A percentile compares a stretch with the other conserved stretches of the same genome.
Evolutionary conservation across 2,329 filamentous ascomycete genomes (phyloP).

Genomic region (Aspergillus sp.): DNA sequence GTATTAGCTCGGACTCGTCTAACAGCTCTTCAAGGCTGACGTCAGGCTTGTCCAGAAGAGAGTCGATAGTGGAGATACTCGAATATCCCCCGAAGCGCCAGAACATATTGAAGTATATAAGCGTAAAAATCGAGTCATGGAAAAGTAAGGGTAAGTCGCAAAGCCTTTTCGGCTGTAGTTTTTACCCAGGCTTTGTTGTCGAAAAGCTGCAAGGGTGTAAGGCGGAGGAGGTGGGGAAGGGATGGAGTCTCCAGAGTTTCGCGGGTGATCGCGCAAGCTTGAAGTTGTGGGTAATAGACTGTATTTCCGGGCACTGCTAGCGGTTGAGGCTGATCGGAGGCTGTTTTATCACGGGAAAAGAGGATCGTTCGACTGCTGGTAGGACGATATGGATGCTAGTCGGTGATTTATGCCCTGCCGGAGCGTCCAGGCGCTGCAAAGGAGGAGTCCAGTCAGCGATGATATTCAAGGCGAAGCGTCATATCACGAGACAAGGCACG

Average conservation of each 20-base stretch:
- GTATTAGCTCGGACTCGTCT: slow-evolving; percentile 93
- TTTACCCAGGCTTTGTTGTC: slow-evolving; percentile 33
- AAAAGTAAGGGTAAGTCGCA: slow-evolving; percentile 29
- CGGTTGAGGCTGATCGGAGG: slow-evolving; percentile 10
- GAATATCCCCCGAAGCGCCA: slow-evolving; percentile 99
- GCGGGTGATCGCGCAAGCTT: slow-evolving; percentile 19
- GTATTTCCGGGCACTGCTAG: slow-evolving; percentile 14
- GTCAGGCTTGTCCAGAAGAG: slow-evolving; percentile 91
- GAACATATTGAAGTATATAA: slow-evolving; percentile 77
- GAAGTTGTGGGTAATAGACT: slow-evolving; percentile 15
- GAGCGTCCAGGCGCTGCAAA: slow-evolving; percentile 34
- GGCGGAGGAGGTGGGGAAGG: slow-evolving; percentile 19
- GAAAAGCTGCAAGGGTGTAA: slow-evolving; percentile 35
- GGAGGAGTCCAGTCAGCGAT: slow-evolving; percentile 25
- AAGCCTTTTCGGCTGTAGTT: slow-evolving; percentile 26
- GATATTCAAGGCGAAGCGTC: neutral
- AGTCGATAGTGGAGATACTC: slow-evolving; percentile 95
- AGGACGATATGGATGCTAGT: slow-evolving; percentile 17
- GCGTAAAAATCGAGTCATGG: slow-evolving; percentile 42
- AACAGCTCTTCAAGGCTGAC: slow-evolving; percentile 94
- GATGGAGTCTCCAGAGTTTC: slow-evolving; percentile 20
- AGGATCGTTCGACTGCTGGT: slow-evolving; percentile 11
- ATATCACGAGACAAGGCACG: slow-evolving; percentile 5
- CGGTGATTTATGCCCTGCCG: slow-evolving; percentile 28
- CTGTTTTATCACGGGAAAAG: slow-evolving; percentile 19